Evolutionary conservation across 225 moss, liverwort and hornwort genomes (phyloP).

Genomic region (Straminergon stramineum): DNA sequence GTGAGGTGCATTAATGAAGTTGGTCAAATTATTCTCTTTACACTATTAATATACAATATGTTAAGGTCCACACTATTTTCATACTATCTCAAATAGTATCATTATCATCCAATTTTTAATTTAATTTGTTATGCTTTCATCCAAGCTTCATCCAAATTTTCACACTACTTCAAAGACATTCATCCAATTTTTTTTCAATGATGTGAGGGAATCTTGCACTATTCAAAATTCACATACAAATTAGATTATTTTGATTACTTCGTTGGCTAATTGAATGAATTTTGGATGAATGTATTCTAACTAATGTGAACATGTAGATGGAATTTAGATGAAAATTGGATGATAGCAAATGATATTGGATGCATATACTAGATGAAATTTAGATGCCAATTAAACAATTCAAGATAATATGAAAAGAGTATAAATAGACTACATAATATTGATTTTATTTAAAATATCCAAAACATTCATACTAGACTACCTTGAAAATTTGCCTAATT

Average conservation of each 20-base stretch:
- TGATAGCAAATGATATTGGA: background rate
- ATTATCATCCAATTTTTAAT: background rate
- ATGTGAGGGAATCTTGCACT: accelerated
- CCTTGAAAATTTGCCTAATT: background rate
- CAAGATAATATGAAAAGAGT: background rate
- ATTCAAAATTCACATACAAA: accelerated
- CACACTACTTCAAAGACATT: background rate
- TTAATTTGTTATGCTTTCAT: background rate
- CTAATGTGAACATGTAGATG: background rate
- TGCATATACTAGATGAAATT: background rate
- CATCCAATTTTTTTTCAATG: background rate
- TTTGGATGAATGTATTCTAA: background rate
- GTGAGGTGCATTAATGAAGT: too few species aligned
- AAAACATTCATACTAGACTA: too few species aligned
- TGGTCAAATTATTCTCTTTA: background rate
- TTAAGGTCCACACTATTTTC: background rate
- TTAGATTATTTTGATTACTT: background rate
- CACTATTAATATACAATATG: background rate
- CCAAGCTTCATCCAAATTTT: background rate
- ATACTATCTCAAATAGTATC: background rate
- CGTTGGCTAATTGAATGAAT: background rate
- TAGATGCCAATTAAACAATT: background rate
- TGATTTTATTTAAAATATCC: background rate
- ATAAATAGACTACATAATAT: background rate
- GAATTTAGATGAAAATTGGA: background rate